phyloP scores from a whole-genome alignment of 441 rosid species.

The Gossypium schwendimanii region DNA sequence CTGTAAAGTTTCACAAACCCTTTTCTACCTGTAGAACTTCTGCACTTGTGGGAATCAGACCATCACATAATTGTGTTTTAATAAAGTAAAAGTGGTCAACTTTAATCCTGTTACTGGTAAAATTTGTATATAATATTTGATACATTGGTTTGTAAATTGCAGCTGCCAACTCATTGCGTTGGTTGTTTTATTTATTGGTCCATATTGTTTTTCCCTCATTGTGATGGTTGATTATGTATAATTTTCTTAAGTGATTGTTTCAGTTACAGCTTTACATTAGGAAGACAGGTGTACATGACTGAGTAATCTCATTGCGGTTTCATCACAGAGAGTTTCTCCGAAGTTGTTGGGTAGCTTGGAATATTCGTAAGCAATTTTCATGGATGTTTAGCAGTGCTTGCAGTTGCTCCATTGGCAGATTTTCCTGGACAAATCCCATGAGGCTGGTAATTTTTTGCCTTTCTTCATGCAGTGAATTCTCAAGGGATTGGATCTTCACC shows the following conservation, averaged over 20 bases:
- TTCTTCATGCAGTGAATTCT: slow-evolving; percentile 72
- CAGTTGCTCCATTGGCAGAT: neutral
- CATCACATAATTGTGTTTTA: slow-evolving; percentile 7
- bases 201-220: neutral
- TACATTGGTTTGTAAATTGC: slow-evolving; percentile 1
- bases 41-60: slow-evolving; percentile 13
- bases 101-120: neutral
- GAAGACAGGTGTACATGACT: neutral
- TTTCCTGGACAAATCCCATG: neutral
- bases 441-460: slow-evolving; percentile 10
- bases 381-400: neutral
- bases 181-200: neutral
- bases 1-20: slow-evolving; percentile 21
- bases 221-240: neutral
- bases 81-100: slow-evolving; percentile 8
- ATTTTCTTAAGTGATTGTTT: no score
- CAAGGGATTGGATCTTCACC: slow-evolving; percentile 71
- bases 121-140: slow-evolving; percentile 13
- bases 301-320: neutral
- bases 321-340: no score
- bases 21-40: neutral
- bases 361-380: neutral
- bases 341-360: neutral
- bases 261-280: no score
- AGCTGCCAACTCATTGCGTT: neutral